Conservation (phyloP, 2,329 filamentous ascomycete genomes). For the Nemania sp. region DNA sequence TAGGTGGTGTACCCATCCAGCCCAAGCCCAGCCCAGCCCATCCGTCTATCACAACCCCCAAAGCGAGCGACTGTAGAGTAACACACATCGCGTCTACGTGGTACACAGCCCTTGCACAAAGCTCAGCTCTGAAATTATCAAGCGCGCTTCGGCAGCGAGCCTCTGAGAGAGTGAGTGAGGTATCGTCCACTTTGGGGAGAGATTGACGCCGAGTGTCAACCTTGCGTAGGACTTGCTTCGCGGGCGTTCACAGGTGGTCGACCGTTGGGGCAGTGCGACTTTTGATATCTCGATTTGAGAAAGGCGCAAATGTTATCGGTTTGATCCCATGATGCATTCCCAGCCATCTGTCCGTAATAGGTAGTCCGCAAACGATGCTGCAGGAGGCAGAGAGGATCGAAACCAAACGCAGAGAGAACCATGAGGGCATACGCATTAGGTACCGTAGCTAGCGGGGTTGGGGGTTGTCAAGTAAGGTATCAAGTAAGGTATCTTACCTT, state of each 20-base stretch:
- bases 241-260: background rate
- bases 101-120: constrained; percentile 16
- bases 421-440: constrained; percentile 22
- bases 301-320: background rate
- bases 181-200: too few relatives aligned
- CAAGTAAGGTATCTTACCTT: background rate
- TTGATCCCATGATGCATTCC: background rate
- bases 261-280: background rate
- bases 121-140: background rate
- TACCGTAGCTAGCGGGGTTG: constrained; percentile 19
- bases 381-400: constrained; percentile 23
- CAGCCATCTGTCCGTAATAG: background rate
- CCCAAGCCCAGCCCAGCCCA: background rate
- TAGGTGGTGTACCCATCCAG: too few relatives aligned
- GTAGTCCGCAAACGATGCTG: background rate
- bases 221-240: too few relatives aligned
- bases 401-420: background rate
- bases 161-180: too few relatives aligned
- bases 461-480: too few relatives aligned
- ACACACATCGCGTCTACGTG: constrained; percentile 7
- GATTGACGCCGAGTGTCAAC: too few relatives aligned
- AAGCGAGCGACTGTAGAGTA: background rate
- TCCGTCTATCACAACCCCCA: too few relatives aligned
- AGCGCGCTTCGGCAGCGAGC: background rate
- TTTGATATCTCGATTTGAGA: background rate